These are phyloP conservation scores for Phytomonas sp. DNA, from an alignment of 208 protist species.

Conservation along the genomic window DNA sequence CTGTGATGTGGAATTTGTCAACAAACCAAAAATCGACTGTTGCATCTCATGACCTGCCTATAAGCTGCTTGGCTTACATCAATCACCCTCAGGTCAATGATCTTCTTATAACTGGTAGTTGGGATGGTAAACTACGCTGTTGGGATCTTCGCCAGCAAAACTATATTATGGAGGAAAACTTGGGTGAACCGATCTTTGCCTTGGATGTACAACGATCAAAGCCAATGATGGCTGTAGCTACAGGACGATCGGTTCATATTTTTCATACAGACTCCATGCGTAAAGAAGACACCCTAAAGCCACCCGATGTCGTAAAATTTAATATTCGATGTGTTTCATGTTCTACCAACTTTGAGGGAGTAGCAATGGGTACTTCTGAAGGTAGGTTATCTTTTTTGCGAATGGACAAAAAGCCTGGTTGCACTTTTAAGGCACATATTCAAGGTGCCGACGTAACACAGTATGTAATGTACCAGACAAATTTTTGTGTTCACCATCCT, in stretches of 20 bases:
- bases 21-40: slow-evolving; percentile 61
- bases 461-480: slow-evolving; percentile 54
- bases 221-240: slow-evolving; percentile 62
- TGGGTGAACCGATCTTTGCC: slow-evolving; percentile 64
- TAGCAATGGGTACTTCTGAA: slow-evolving; percentile 63
- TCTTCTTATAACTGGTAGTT: slow-evolving; percentile 76
- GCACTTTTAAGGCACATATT: slow-evolving; percentile 69
- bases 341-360: slow-evolving; percentile 46
- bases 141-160: slow-evolving; percentile 72
- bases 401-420: slow-evolving; percentile 26
- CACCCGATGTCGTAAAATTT: slow-evolving; percentile 53
- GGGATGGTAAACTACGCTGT: slow-evolving; percentile 78
- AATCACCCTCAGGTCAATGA: slow-evolving; percentile 23
- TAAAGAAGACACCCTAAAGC: slow-evolving; percentile 39
- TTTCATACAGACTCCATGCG: slow-evolving; percentile 59
- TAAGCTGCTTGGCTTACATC: slow-evolving; percentile 66
- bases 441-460: slow-evolving; percentile 20
- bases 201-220: slow-evolving; percentile 53
- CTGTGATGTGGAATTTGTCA: slow-evolving; percentile 66
- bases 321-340: slow-evolving; percentile 60
- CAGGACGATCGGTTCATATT: slow-evolving; percentile 45
- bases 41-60: slow-evolving; percentile 71
- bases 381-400: slow-evolving; percentile 56
- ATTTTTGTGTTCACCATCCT: slow-evolving; percentile 67
- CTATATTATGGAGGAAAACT: slow-evolving; percentile 52